Evolutionary conservation across 23 red algal genomes (phyloP), one percentile per base, ranked within the genome.

Genomic region (Agarophyton chilense): DNA sequence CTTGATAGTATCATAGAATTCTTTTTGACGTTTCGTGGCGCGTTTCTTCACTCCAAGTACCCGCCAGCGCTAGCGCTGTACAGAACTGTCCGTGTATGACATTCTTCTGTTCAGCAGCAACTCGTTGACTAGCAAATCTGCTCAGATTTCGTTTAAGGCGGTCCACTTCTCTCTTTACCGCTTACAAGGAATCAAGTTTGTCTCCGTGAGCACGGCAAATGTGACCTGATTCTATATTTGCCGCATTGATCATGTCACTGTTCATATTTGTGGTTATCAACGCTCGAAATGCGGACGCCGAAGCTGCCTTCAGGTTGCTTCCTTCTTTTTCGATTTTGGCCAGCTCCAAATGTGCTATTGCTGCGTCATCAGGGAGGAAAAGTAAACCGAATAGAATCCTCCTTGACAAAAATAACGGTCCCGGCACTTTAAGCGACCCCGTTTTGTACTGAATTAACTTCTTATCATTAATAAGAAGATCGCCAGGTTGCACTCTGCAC

Each of bases 311-410:
- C 33, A 88, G 56, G 68, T 96, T 90, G 18, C 60, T 80, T 2
- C 54, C 61, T 51, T 92, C 88, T 47, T 77, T 86, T 4, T 87
- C 87, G 22, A 96, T 67, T 26, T 84, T 35, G 25, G 94, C 94
- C 22, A 96, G 79, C 56, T 53, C 44, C 47, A 96, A 16, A 34
- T 82, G 57, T 25, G 77, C 91, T 40, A 42, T 65, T 12, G 84
- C 84, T 8, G 95, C 95, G 10, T 79, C 89, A 28, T 79, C 56
- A 5, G 28, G 26, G 33, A 53, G 9, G 19, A 16, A 66, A 21
- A 93, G 44, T 62, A 75, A 54, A 28, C 72, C 61, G 66, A 79
- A 81, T 67, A 72, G 74, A 18, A 93, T 49, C 34, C 82, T 63
- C 35, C 73, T 82, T 34, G 79, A 41, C 25, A 87, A 92, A 18